Percentiles rank a stretch among this genome's conserved stretches.
Conservation (phyloP, 2,329 filamentous ascomycete genomes). For the Sporothrix brasiliensis region DNA sequence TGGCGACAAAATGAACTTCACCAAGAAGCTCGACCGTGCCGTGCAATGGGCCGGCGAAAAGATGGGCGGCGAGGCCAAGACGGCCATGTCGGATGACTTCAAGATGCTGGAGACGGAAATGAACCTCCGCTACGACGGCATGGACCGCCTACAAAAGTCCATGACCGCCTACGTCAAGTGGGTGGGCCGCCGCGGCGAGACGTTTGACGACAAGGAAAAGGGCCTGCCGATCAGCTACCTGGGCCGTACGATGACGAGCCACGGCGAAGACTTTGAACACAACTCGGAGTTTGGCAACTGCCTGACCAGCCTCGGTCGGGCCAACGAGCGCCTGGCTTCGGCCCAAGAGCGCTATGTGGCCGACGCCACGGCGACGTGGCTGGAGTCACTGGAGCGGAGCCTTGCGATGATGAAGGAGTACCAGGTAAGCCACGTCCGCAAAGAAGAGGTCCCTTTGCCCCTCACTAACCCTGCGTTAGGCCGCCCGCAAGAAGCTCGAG, state of each 20-base stretch:
- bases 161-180: slow-evolving; percentile 88
- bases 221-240: slow-evolving; percentile 76
- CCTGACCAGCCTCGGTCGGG: slow-evolving; percentile 76
- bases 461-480: slow-evolving; percentile 47
- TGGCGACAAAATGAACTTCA: slow-evolving; percentile 54
- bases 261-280: slow-evolving; percentile 89
- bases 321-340: slow-evolving; percentile 83
- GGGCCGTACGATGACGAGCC: slow-evolving; percentile 80
- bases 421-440: slow-evolving; percentile 63
- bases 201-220: slow-evolving; percentile 82
- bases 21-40: slow-evolving; percentile 90
- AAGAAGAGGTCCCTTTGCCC: too few relatives aligned
- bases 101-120: slow-evolving; percentile 88
- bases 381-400: slow-evolving; percentile 87
- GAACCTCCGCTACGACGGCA: slow-evolving; percentile 83
- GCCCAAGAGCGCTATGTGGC: slow-evolving; percentile 82
- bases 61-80: slow-evolving; percentile 91
- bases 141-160: slow-evolving; percentile 85
- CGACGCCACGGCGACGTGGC: slow-evolving; percentile 78
- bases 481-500: slow-evolving; percentile 91
- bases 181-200: slow-evolving; percentile 78
- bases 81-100: slow-evolving; percentile 85
- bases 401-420: slow-evolving; percentile 97
- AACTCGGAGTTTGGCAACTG: slow-evolving; percentile 91
- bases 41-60: slow-evolving; percentile 98